phyloP scores from a whole-genome alignment of 2,329 filamentous ascomycete species.

The Penicillium brevicompactum region DNA sequence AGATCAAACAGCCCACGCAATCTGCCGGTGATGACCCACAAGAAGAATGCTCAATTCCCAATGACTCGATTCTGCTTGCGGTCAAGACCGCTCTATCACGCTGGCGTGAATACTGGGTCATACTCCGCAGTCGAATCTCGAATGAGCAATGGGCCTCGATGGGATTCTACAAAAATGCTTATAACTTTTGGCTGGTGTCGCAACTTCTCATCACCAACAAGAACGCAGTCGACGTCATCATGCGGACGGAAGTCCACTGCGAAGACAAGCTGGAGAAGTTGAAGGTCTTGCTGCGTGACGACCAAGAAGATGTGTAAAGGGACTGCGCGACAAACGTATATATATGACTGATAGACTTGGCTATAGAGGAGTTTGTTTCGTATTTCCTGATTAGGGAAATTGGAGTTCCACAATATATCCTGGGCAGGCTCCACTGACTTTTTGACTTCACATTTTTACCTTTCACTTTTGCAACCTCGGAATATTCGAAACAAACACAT shows the following conservation, averaged over 20 bases:
- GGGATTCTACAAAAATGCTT: constrained; percentile 47
- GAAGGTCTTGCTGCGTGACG: constrained; percentile 42
- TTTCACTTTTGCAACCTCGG: no score
- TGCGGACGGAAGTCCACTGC: constrained; percentile 48
- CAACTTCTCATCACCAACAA: constrained; percentile 46
- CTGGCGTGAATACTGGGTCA: constrained; percentile 44
- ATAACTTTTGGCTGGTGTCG: constrained; percentile 48
- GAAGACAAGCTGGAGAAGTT: constrained; percentile 47
- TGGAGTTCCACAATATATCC: background rate
- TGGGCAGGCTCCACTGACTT: background rate
- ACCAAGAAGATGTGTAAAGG: constrained; percentile 22
- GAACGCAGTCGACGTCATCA: constrained; percentile 46
- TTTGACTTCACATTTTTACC: no score
- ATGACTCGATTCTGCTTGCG: constrained; percentile 32
- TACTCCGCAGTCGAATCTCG: constrained; percentile 33
- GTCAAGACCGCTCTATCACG: constrained; percentile 39
- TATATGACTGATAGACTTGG: background rate
- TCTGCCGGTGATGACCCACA: background rate
- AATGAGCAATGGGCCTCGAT: constrained; percentile 42
- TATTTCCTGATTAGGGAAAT: background rate
- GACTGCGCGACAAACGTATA: no score
- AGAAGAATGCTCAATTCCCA: constrained; percentile 23
- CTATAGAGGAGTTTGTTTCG: background rate
- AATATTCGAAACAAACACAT: no score
- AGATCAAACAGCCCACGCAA: constrained; percentile 10